Evolutionary conservation across 1,139 yeast genomes (phyloP).

Genomic region (Debaryomyces udenii): DNA sequence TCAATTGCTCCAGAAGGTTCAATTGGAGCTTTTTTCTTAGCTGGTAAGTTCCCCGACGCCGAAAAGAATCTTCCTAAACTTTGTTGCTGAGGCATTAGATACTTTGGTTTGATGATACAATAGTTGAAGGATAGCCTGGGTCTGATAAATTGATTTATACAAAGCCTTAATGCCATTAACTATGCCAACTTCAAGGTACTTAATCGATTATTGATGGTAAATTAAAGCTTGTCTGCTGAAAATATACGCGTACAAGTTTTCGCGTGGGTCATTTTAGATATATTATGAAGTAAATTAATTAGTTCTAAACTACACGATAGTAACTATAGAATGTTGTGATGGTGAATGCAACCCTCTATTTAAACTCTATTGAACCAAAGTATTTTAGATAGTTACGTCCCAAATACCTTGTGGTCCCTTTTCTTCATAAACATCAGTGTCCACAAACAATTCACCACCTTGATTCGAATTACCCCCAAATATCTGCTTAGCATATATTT

Average conservation of each 20-base stretch:
- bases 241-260: conserved; percentile 1
- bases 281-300: no score
- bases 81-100: conserved; percentile 41
- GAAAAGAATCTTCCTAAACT: conserved; percentile 40
- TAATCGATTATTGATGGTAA: neutral
- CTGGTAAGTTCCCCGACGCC: conserved; percentile 14
- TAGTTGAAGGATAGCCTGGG: conserved; percentile 1
- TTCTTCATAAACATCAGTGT: conserved; percentile 73
- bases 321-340: no score
- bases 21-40: conserved; percentile 5
- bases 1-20: conserved; percentile 8
- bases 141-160: conserved; percentile 1
- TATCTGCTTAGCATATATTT: conserved; percentile 83
- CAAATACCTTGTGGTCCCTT: conserved; percentile 75
- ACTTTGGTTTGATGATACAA: conserved; percentile 1
- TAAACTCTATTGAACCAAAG: neutral
- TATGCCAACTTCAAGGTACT: neutral
- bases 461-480: conserved; percentile 64
- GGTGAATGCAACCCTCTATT: no score
- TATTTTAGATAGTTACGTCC: conserved; percentile 43
- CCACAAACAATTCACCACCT: conserved; percentile 67
- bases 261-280: no score
- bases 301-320: no score
- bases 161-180: conserved; percentile 5
- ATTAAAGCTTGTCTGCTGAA: neutral